Evolutionary conservation across 176 grass and related monocot species (phyloP).

Genomic region (Lolium perenne): DNA sequence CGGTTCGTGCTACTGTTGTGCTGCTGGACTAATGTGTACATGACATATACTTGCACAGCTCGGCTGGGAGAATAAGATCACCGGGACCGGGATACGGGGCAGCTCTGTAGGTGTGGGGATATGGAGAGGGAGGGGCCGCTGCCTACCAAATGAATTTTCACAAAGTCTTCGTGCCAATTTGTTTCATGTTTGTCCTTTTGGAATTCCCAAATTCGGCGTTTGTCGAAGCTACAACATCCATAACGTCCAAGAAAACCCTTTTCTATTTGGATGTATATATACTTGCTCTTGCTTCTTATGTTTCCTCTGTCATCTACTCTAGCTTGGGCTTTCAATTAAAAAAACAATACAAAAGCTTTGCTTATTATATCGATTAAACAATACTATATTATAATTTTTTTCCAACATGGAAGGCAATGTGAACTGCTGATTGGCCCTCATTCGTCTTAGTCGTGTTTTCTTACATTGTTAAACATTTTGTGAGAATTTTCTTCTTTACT

Average conservation of each 20-base stretch:
- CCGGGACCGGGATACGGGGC: constrained; percentile 1
- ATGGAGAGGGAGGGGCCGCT: constrained; percentile 32
- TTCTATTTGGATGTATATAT: background rate
- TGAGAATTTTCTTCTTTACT: too few species aligned
- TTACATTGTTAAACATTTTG: too few species aligned
- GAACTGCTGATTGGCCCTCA: too few species aligned
- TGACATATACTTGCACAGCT: constrained; percentile 31
- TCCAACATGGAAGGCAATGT: too few species aligned
- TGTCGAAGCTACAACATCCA: background rate
- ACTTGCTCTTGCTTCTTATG: background rate
- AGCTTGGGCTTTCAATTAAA: background rate
- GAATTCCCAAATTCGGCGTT: background rate
- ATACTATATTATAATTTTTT: background rate
- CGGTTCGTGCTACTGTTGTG: constrained; percentile 35
- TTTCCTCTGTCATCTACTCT: background rate
- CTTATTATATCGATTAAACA: background rate
- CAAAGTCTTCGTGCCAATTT: constrained; percentile 6
- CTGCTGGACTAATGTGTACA: constrained; percentile 27
- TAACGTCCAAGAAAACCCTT: background rate
- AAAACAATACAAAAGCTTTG: background rate
- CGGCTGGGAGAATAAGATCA: constrained; percentile 26
- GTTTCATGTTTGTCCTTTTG: constrained; percentile 45
- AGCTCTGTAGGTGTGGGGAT: constrained; percentile 8
- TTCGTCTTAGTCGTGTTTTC: too few species aligned
- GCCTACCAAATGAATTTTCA: constrained; percentile 16